Evolutionary conservation across 1,284 basidiomycete genomes (phyloP), one percentile per base, ranked within the genome.

Genomic region (Vanrija pseudolonga): DNA sequence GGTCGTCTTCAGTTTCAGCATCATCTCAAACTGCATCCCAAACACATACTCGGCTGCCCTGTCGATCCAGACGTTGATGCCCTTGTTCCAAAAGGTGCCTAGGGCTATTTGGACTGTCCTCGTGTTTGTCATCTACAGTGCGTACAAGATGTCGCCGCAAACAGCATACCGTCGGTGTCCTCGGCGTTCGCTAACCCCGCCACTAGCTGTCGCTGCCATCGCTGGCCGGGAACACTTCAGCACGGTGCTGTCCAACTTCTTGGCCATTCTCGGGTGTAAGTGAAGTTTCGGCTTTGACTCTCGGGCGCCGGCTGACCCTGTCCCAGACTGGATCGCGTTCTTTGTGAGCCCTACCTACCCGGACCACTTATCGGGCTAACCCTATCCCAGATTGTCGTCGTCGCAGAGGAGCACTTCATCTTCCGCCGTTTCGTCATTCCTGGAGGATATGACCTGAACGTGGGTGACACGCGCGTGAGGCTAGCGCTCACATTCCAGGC

Each of bases 181-280:
- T 18, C 32, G 32, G 32, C 32, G 32, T 32, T 46, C 5, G 38
- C 55, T 49, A 37, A 54, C 47, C 12, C 37, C 32, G 32, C 3
- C 42, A 26, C 26, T n/a, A 64, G 59, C 85, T 24, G 76, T 84
- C 37, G 81, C 84, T 0, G 83, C 83, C 17, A 80, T 86, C 45
- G 83, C 80, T 3, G 85, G 85, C 2, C 80, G 83, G 41, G 79
- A 82, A 54, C 81, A 83, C 64, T 85, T 87, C 67, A 80, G 80
- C 40, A 76, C 76, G 40, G 83, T 85, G 45, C 76, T 87, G 6
- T 72, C 67, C 19, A 73, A 85, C 55, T 77, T 78, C 54, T 64
- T 84, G 28, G 72, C 79, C 19, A 79, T 86, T 48, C 73, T 85
- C 22, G 81, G 82, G n/a, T 86, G 87, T 86, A 84, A 84, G 79